phyloP scores from a whole-genome alignment of 1,139 yeast species.

The Geotrichum aggregatum region DNA sequence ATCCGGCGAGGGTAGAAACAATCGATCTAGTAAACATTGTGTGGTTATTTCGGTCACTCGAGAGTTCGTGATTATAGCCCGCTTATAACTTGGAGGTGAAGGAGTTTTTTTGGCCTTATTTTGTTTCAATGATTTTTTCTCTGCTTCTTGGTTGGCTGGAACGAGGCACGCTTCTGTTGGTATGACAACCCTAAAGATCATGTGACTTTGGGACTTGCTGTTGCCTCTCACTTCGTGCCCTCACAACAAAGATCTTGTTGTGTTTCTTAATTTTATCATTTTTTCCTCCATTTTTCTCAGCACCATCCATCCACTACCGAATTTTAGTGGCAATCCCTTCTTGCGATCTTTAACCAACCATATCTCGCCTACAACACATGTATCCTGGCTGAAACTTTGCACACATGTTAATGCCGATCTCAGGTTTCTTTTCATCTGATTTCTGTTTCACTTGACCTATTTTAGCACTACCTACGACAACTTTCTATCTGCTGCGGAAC shows the following conservation, averaged over 20 bases:
- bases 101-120: background rate
- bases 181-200: background rate
- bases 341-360: constrained; percentile 5
- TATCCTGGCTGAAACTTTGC: constrained; percentile 22
- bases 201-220: background rate
- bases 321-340: constrained; percentile 7
- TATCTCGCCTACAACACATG: constrained; percentile 14
- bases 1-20: constrained; percentile 5
- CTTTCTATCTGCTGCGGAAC: background rate
- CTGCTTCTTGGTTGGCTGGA: constrained; percentile 16
- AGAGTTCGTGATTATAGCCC: background rate
- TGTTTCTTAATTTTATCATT: constrained; percentile 2
- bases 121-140: constrained; percentile 6
- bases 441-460: constrained; percentile 16
- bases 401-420: constrained; percentile 16
- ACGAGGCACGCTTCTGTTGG: background rate
- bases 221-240: background rate
- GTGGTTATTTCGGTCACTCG: background rate
- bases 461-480: constrained; percentile 9
- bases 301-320: constrained; percentile 5
- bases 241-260: background rate
- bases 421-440: constrained; percentile 24
- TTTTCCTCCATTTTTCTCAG: constrained; percentile 10
- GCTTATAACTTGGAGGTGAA: constrained; percentile 4
- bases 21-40: constrained; percentile 16